Conservation (phyloP, 1,284 basidiomycete genomes). For the Rhizoctonia solani region DNA sequence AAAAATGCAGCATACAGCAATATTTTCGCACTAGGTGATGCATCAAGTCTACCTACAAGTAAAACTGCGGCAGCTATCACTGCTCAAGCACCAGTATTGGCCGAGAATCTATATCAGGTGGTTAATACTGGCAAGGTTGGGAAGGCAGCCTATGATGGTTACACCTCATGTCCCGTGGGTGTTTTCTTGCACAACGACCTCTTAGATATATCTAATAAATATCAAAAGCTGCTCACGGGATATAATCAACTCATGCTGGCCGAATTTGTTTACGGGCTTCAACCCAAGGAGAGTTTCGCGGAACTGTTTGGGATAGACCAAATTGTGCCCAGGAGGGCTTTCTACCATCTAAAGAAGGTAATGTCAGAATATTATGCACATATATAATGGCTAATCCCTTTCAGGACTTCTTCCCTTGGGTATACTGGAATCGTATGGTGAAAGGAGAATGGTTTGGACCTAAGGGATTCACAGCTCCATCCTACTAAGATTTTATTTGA, state of each 20-base stretch:
- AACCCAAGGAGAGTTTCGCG: constrained; percentile 86
- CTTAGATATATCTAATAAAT: constrained; percentile 7
- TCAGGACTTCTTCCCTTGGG: constrained; percentile 83
- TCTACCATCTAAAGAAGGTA: constrained; percentile 92
- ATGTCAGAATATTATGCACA: not conserved
- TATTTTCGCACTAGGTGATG: constrained; percentile 64
- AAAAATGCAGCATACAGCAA: constrained; percentile 65
- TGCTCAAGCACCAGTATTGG: constrained; percentile 87
- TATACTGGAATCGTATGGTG: constrained; percentile 87
- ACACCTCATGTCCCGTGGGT: constrained; percentile 80
- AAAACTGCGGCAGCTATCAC: constrained; percentile 97
- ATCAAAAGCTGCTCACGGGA: constrained; percentile 72
- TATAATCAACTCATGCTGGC: constrained; percentile 87
- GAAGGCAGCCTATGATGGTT: constrained; percentile 75
- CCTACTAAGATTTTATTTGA: constrained; percentile 23
- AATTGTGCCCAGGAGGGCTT: constrained; percentile 63
- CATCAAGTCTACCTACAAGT: constrained; percentile 87
- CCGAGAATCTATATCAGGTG: constrained; percentile 82
- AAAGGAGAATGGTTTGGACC: constrained; percentile 51
- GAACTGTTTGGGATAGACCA: constrained; percentile 68
- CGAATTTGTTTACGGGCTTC: constrained; percentile 81
- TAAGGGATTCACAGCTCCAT: constrained; percentile 37
- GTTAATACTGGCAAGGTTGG: constrained; percentile 73
- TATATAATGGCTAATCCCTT: constrained; percentile 32
- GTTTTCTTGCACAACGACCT: constrained; percentile 12